Evolutionary conservation across 805 yeast species (phyloP).

Genomic region (Yarrowia deformans): DNA sequence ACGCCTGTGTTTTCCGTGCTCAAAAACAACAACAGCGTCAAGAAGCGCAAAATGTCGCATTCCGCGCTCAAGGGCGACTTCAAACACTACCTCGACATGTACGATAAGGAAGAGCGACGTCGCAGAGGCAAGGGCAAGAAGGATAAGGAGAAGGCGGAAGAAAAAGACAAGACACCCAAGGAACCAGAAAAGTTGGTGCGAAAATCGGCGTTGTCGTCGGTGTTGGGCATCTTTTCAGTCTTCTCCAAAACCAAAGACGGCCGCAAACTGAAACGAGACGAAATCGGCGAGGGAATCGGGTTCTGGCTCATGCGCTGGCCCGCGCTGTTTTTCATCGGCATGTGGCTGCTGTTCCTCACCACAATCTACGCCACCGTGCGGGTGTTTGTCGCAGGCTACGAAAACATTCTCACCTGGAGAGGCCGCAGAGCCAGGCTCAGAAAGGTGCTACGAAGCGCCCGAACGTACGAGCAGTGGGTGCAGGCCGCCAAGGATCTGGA

Average conservation of each 20-base stretch:
- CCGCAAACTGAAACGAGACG: constrained; percentile 34
- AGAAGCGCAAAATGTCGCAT: constrained; percentile 3
- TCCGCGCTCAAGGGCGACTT: constrained; percentile 2
- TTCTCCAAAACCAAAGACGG: neutral
- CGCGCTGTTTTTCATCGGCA: constrained; percentile 57
- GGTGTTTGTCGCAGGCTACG: constrained; percentile 67
- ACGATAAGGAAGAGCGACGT: constrained; percentile 15
- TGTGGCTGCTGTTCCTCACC: constrained; percentile 63
- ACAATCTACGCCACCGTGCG: constrained; percentile 61
- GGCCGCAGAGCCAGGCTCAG: constrained; percentile 63
- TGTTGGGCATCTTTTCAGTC: constrained; percentile 1
- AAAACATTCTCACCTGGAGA: constrained; percentile 64
- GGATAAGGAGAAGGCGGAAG: constrained; percentile 1
- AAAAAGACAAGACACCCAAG: neutral
- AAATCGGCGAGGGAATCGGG: constrained; percentile 51
- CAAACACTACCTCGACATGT: constrained; percentile 25
- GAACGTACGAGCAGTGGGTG: constrained; percentile 68
- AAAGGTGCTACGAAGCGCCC: constrained; percentile 57
- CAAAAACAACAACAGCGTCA: neutral
- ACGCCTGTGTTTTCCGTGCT: constrained; percentile 26
- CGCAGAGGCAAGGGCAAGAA: constrained; percentile 30
- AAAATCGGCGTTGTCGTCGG: constrained; percentile 9
- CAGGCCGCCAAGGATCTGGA: constrained; percentile 65
- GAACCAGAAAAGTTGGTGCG: neutral
- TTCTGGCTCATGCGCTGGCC: constrained; percentile 71